Base-by-base conservation (phyloP, 805 yeast species). In the Candida andamanensis region DNA sequence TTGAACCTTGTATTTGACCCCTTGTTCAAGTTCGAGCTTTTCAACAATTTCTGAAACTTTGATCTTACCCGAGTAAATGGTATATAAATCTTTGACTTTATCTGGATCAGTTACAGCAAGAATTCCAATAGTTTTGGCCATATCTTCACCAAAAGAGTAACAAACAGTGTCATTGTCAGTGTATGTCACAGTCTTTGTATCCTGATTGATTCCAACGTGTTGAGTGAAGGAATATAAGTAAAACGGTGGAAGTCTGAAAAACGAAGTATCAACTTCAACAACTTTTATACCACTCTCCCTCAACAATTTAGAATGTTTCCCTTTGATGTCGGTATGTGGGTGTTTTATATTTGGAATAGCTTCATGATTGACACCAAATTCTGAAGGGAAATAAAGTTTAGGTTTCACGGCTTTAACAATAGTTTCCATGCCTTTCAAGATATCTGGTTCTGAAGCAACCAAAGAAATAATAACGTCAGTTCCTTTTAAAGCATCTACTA, bases 361-460 rank as follows among this genome's bases (percentile, higher is more conserved):
- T 14, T 60, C 44, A 15, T 10, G 6, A 8, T 26, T 15, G 11
- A 16, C 6, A 25, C 84, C 85, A 43, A 72, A 78, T 45, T 76
- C 81, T 2, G 80, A 69, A 19, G 81, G 80, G 42, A 76, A 67
- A 56, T 63, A 77, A 20, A 74, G 47, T 46, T 69, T 67, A 30
- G 75, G 73, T 40, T 68, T 66, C 29, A 58, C 61, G 20, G 46
- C 54, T 9, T 50, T 47, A 3, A 67, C 67, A 6, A 69, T 30
- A 14, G 45, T 63, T 29, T 68, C 72, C 18, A 67, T 37, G n/a
- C 55, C 38, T 1, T 43, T 53, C 19, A 54, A 63, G 14, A 45
- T 26, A 13, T 45, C 47, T 5, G 67, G 61, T 20, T 40, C 42
- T 11, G 50, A 35, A 13, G 60, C 52, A 24, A 61, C 41, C 26